Percentiles rank a stretch among this genome's conserved stretches.
Conservation (phyloP, 345 rosid genomes). For the Cardamine occulta region DNA sequence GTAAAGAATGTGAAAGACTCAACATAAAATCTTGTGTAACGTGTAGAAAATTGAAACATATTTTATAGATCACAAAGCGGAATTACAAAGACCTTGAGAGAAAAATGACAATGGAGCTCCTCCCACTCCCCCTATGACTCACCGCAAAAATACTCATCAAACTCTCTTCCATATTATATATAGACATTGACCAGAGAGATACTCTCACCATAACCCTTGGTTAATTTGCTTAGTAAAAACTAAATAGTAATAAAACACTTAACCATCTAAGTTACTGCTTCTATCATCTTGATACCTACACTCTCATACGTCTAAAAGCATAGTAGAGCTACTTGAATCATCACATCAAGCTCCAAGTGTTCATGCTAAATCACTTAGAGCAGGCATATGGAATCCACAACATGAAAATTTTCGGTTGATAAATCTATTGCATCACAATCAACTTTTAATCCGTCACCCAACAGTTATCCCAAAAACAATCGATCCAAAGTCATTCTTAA, state of each 20-base stretch:
- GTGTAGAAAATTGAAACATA: no score
- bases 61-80: no score
- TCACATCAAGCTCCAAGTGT: constrained; percentile 12
- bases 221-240: no score
- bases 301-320: constrained; percentile 8
- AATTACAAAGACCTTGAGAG: no score
- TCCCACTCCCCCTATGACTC: no score
- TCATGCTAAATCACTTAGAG: not conserved
- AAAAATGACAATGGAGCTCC: no score
- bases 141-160: no score
- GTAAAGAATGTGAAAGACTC: constrained; percentile 11
- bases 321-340: constrained; percentile 1
- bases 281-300: not conserved
- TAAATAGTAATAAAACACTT: no score
- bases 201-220: no score
- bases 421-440: not conserved
- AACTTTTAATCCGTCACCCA: not conserved
- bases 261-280: no score
- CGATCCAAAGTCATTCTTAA: constrained; percentile 6
- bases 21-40: not conserved
- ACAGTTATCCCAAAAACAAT: constrained; percentile 6
- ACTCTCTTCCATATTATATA: no score
- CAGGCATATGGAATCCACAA: constrained; percentile 12
- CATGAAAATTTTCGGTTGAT: not conserved
- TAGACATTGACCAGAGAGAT: no score